phyloP scores from a whole-genome alignment of 2,329 filamentous ascomycete species.

The Botrytis cinerea region DNA sequence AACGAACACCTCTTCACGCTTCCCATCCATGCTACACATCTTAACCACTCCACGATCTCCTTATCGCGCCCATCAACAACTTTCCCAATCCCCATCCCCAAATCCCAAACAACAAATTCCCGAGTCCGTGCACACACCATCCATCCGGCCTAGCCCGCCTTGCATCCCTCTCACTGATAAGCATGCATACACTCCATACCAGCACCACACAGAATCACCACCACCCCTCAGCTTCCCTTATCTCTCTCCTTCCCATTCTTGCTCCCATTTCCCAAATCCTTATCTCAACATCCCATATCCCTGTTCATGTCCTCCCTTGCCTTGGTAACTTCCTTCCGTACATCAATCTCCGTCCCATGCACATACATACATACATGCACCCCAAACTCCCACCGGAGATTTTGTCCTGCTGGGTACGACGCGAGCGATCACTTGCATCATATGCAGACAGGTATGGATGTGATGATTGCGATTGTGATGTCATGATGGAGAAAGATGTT shows the following conservation, averaged over 20 bases:
- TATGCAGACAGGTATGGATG: background rate
- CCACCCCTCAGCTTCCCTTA: background rate
- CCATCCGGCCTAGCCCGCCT: background rate
- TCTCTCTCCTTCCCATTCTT: background rate
- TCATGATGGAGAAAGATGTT: slow-evolving; percentile 13
- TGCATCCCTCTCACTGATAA: slow-evolving; percentile 4
- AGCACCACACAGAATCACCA: background rate
- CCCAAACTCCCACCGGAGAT: background rate
- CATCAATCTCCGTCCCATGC: background rate
- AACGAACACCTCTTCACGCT: background rate
- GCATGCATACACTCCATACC: background rate
- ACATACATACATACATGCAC: slow-evolving; percentile 2
- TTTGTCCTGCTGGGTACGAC: background rate
- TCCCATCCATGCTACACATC: background rate
- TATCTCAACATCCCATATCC: background rate
- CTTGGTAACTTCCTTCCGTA: background rate
- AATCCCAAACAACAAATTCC: background rate
- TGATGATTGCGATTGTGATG: slow-evolving; percentile 5
- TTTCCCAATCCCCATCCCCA: background rate
- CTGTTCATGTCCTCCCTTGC: no score
- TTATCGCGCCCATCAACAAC: background rate
- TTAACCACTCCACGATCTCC: background rate
- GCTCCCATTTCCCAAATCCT: background rate
- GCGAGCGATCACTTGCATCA: background rate
- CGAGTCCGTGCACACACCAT: slow-evolving; percentile 6